These are phyloP conservation scores for Laetiporus sulphureus DNA, from an alignment of 1,284 basidiomycete genomes.

Conservation along the genomic window DNA sequence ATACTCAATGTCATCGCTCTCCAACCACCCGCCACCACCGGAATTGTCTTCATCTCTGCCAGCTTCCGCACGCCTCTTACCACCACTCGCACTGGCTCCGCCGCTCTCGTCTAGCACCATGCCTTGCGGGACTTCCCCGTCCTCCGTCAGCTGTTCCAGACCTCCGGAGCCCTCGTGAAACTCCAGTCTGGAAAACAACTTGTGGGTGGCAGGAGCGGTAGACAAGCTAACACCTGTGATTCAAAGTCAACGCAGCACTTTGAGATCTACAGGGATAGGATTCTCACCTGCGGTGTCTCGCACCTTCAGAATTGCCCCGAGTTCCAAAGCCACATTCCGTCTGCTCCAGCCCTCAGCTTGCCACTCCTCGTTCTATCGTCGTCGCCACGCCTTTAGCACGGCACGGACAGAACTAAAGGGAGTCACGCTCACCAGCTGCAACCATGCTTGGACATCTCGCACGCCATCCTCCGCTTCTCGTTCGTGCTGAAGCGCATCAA, in stretches of 20 bases:
- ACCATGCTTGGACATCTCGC: conserved; percentile 50
- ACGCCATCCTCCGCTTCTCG: conserved; percentile 54
- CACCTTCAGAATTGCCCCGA: conserved; percentile 54
- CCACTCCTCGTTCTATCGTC: conserved; percentile 17
- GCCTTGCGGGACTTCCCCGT: conserved; percentile 23
- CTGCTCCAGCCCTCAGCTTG: conserved; percentile 45
- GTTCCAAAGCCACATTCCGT: conserved; percentile 45
- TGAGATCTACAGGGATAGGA: too few species aligned
- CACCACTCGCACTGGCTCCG: conserved; percentile 12
- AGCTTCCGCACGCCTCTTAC: conserved; percentile 2
- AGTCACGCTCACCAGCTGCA: conserved; percentile 26
- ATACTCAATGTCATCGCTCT: conserved; percentile 67
- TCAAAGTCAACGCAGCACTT: too few species aligned
- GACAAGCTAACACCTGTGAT: background rate
- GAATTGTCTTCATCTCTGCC: conserved; percentile 11
- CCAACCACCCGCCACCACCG: conserved; percentile 50
- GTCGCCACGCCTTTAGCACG: conserved; percentile 9
- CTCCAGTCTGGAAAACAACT: conserved; percentile 46
- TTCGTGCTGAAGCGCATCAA: conserved; percentile 48
- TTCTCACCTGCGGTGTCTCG: conserved; percentile 17
- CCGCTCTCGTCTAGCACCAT: conserved; percentile 22
- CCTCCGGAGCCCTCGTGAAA: conserved; percentile 30
- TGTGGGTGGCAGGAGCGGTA: conserved; percentile 38
- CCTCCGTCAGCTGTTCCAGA: conserved; percentile 32
- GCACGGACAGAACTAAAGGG: background rate